Conservation (phyloP, 768 basidiomycete genomes). For the Fomitopsis serialis region DNA sequence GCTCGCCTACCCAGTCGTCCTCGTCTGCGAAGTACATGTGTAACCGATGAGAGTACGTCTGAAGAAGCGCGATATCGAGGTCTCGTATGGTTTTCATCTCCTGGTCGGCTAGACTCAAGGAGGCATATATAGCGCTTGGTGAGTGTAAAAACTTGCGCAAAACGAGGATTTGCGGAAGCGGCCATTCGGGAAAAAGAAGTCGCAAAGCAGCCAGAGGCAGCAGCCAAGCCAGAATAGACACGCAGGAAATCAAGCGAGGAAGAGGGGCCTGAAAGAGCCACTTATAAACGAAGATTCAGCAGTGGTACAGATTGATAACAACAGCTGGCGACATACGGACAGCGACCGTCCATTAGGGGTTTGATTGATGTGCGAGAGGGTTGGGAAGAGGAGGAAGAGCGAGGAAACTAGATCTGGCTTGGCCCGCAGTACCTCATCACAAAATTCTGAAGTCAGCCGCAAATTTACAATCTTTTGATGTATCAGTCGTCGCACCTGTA, state of each 20-base stretch:
- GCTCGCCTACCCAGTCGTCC: conserved; percentile 68
- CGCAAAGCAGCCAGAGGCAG: conserved; percentile 37
- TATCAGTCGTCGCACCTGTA: no score
- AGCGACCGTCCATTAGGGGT: conserved; percentile 62
- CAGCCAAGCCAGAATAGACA: conserved; percentile 38
- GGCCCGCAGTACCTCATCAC: conserved; percentile 48
- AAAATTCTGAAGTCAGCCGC: background rate
- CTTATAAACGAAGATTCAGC: conserved; percentile 22
- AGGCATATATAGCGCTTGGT: conserved; percentile 44
- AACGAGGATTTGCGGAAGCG: conserved; percentile 38
- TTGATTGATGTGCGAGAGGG: conserved; percentile 53
- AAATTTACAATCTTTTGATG: no score
- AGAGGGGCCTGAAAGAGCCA: conserved; percentile 42
- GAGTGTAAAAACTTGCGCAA: conserved; percentile 47
- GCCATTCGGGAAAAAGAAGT: conserved; percentile 46
- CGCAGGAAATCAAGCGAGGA: conserved; percentile 36
- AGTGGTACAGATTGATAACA: background rate
- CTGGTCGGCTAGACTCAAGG: conserved; percentile 56
- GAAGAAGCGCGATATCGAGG: conserved; percentile 42
- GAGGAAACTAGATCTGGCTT: conserved; percentile 32
- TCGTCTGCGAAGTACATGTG: conserved; percentile 55
- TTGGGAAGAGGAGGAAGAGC: conserved; percentile 65
- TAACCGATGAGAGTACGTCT: conserved; percentile 31
- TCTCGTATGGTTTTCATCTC: conserved; percentile 61
- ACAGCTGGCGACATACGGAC: conserved; percentile 37